Evolutionary conservation across 768 basidiomycete species (phyloP), one percentile per base, ranked within the genome.

Genomic region (Kwoniella shandongensis): DNA sequence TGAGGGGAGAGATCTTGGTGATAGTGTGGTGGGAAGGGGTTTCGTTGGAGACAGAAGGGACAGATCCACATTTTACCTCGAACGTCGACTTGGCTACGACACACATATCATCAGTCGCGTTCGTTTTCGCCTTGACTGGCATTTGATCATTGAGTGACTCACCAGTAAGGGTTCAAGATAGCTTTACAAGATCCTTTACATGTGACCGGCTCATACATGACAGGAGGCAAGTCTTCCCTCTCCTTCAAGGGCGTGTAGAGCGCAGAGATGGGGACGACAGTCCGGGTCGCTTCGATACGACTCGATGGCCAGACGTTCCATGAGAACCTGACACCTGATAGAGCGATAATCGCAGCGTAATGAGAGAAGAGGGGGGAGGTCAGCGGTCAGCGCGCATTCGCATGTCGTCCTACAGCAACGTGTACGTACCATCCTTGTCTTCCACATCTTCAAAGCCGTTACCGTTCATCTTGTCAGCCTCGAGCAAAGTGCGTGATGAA

Each of bases 251-350:
- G 96, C 2, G 90, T 91, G 79, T 99, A 99, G 7, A 99, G 82
- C 8, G 96, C 91, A n/a, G 94, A 87, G 70, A 99, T 96, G 57
- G 96, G 96, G 6, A 98, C 94, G 38, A 99, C 94, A 4, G 91
- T 97, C 67, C 94, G 84, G 35, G 93, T 98, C 13, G 94, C 91
- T 79, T 99, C 96, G 77, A 98, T 94, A 69, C 96, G 86, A 58
- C 91, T 93, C 32, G 92, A 93, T 2, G 93, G 92, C 91, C 91
- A 99, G 57, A 93, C 90, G 78, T 99, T 99, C 96, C 94, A 98
- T 44, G 93, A 94, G 65, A 98, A 82, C 53, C 94, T 85, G 44
- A 97, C 86, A 65, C 94, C 92, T 96, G 62, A 29, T 36, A 17
- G 44, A 38, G 30, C 15, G 20, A 23, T 23, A 32, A 32, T 32